These are phyloP conservation scores for Sonneratia alba DNA, from an alignment of 345 rosid species.

Conservation along the genomic window DNA sequence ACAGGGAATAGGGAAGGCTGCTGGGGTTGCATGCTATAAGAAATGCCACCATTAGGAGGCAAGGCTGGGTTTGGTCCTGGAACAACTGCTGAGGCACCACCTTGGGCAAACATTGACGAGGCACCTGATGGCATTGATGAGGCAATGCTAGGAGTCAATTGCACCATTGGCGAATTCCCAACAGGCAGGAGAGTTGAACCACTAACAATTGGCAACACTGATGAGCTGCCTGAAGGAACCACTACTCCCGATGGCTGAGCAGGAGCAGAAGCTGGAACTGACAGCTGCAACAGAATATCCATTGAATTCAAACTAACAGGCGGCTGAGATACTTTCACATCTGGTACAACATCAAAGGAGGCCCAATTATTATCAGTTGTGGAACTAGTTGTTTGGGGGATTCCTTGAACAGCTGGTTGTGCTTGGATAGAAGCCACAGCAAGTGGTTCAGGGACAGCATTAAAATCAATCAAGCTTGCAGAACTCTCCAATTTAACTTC, in stretches of 20 bases:
- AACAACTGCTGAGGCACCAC: slow-evolving; percentile 22
- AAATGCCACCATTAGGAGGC: slow-evolving; percentile 26
- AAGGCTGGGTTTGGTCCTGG: slow-evolving; percentile 21
- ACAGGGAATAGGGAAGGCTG: slow-evolving; percentile 39
- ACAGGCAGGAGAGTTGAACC: slow-evolving; percentile 18
- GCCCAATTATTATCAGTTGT: slow-evolving; percentile 62
- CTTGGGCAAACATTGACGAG: slow-evolving; percentile 22
- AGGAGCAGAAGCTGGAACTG: slow-evolving; percentile 40
- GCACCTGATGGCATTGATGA: slow-evolving; percentile 19
- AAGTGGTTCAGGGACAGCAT: slow-evolving; percentile 67
- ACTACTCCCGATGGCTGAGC: slow-evolving; percentile 33
- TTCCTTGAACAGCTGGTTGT: slow-evolving; percentile 35
- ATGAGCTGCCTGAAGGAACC: slow-evolving; percentile 18
- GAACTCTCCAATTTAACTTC: slow-evolving; percentile 57
- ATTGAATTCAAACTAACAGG: slow-evolving; percentile 41
- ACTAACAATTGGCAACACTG: slow-evolving; percentile 19
- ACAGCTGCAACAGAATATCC: slow-evolving; percentile 69
- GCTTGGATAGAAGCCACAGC: slow-evolving; percentile 30
- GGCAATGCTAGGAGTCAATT: slow-evolving; percentile 19
- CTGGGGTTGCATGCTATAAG: slow-evolving; percentile 37
- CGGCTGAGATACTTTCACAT: slow-evolving; percentile 39
- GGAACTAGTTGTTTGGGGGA: slow-evolving; percentile 27
- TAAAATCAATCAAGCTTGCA: slow-evolving; percentile 86
- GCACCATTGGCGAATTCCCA: slow-evolving; percentile 17
- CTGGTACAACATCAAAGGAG: slow-evolving; percentile 51